Evolutionary conservation across 108 stramenopile species (phyloP).

Genomic region (Poteriospumella lacustris): DNA sequence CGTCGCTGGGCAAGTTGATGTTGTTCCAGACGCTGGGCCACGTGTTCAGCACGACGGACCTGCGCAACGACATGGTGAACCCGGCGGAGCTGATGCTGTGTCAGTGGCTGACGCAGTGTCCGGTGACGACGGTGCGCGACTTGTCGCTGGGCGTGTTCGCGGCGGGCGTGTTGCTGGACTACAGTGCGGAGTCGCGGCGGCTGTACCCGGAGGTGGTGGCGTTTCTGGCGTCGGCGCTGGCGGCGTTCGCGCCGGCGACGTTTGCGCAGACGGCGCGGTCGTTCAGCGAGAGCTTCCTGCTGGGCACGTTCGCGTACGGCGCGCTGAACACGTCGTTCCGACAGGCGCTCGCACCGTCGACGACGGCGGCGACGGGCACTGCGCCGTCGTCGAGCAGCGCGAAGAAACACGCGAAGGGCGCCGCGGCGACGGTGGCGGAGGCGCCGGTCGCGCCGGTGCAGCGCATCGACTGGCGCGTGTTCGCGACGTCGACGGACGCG

Average conservation of each 20-base stretch:
- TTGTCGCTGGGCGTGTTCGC: slow-evolving; percentile 67
- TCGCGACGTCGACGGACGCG: too few species aligned
- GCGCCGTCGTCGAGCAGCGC: slow-evolving; percentile 28
- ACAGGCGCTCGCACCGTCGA: slow-evolving; percentile 28
- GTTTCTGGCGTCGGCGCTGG: slow-evolving; percentile 63
- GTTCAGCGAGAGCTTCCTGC: too few species aligned
- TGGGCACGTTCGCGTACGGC: background rate
- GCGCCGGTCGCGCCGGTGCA: too few species aligned
- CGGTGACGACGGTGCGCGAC: slow-evolving; percentile 63
- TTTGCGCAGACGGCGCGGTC: too few species aligned
- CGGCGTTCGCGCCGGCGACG: slow-evolving; percentile 67
- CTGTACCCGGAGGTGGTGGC: slow-evolving; percentile 71
- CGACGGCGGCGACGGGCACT: slow-evolving; percentile 25
- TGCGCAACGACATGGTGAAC: slow-evolving; percentile 76
- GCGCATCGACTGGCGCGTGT: too few species aligned
- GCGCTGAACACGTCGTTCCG: slow-evolving; percentile 4
- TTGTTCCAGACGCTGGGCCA: slow-evolving; percentile 69
- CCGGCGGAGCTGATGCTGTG: slow-evolving; percentile 71
- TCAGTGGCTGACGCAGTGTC: slow-evolving; percentile 73
- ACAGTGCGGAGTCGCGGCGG: slow-evolving; percentile 69
- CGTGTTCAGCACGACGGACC: slow-evolving; percentile 84
- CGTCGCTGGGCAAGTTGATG: slow-evolving; percentile 71
- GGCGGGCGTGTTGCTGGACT: slow-evolving; percentile 70
- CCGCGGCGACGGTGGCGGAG: too few species aligned
- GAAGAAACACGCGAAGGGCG: slow-evolving; percentile 3